Conservation (phyloP, 2,329 filamentous ascomycete genomes). For the Ceratocystis diversiconidia region DNA sequence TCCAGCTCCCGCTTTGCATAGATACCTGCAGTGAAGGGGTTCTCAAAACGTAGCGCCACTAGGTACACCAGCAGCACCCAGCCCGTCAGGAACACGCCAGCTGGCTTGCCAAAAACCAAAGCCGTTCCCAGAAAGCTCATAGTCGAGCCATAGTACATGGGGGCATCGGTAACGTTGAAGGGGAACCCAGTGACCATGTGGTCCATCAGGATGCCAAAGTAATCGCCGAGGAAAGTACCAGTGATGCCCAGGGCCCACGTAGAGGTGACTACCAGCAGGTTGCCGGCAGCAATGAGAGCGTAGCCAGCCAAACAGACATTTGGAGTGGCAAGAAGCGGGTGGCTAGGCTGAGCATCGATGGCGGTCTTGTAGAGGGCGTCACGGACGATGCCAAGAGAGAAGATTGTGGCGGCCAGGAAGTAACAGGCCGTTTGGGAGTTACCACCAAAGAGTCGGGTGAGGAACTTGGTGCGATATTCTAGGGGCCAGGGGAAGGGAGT, state of each 20-base stretch:
- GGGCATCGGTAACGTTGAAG: conserved; percentile 78
- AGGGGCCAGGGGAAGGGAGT: conserved; percentile 17
- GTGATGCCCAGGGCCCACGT: conserved; percentile 90
- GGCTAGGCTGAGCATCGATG: conserved; percentile 58
- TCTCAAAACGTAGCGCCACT: conserved; percentile 72
- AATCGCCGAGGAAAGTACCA: conserved; percentile 93
- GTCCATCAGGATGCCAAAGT: conserved; percentile 98
- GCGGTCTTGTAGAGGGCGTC: conserved; percentile 80
- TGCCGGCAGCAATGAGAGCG: conserved; percentile 58
- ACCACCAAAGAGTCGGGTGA: conserved; percentile 76
- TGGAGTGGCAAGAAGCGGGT: conserved; percentile 53
- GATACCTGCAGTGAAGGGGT: conserved; percentile 86
- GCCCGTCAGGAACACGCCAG: conserved; percentile 61
- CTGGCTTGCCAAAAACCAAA: conserved; percentile 72
- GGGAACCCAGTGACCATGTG: conserved; percentile 87
- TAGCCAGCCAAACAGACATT: conserved; percentile 50
- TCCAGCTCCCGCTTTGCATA: conserved; percentile 62
- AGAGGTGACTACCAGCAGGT: conserved; percentile 71
- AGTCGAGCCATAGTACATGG: conserved; percentile 94
- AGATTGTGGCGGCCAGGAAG: conserved; percentile 74
- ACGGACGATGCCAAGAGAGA: conserved; percentile 76
- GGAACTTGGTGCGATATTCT: conserved; percentile 85
- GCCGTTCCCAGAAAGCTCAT: conserved; percentile 84
- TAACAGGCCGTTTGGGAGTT: conserved; percentile 75
- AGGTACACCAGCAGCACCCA: conserved; percentile 67